Conservation (phyloP, 2,329 filamentous ascomycete genomes). For the Cryphonectria japonica region DNA sequence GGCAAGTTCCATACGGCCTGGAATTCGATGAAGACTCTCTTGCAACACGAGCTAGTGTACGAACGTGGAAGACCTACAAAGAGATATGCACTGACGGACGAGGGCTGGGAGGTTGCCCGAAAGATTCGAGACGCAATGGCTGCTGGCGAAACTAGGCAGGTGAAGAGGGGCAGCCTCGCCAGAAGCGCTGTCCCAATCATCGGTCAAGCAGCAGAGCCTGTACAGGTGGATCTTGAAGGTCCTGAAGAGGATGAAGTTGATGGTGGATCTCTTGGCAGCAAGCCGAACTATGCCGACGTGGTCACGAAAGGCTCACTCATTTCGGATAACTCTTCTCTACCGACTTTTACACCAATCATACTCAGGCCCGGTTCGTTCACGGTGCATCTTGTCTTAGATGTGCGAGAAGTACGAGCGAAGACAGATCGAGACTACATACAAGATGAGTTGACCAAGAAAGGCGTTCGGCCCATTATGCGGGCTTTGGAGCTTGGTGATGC, state of each 20-base stretch:
- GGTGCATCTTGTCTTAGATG: constrained; percentile 74
- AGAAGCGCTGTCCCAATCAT: neutral
- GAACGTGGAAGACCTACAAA: constrained; percentile 70
- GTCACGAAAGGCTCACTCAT: constrained; percentile 44
- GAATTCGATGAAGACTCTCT: constrained; percentile 79
- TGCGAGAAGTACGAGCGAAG: constrained; percentile 72
- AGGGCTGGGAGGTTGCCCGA: constrained; percentile 75
- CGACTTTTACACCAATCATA: constrained; percentile 60
- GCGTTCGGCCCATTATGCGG: constrained; percentile 67
- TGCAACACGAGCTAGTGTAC: constrained; percentile 74
- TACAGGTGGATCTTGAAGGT: neutral
- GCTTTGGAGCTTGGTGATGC: constrained; percentile 74
- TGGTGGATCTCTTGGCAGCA: constrained; percentile 29
- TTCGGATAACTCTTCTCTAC: constrained; percentile 40
- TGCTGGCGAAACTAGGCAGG: constrained; percentile 20
- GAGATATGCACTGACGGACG: constrained; percentile 73
- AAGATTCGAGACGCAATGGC: constrained; percentile 57
- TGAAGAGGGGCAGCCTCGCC: neutral
- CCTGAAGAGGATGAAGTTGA: constrained; percentile 23
- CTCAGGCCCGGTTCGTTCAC: constrained; percentile 70
- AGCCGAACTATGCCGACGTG: constrained; percentile 42
- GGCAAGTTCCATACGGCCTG: constrained; percentile 78
- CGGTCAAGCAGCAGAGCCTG: neutral
- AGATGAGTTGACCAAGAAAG: constrained; percentile 69
- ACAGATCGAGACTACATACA: constrained; percentile 79